Evolutionary conservation across 345 rosid genomes (phyloP).

Genomic region (Geranium rotundifolium): DNA sequence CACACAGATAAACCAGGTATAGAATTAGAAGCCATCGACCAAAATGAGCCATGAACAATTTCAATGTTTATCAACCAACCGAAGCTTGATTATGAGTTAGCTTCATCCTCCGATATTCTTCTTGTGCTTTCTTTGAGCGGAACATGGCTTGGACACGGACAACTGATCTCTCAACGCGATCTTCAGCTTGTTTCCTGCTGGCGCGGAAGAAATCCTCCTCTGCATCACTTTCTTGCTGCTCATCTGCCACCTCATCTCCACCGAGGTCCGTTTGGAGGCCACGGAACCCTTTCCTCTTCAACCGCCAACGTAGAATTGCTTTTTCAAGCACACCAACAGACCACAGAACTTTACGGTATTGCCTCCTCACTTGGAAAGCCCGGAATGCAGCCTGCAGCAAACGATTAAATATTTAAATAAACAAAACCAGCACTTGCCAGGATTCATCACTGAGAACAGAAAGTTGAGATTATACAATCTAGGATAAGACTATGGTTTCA

Average conservation of each 20-base stretch:
- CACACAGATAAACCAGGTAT: neutral
- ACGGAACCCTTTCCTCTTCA: slow-evolving; percentile 73
- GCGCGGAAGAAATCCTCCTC: slow-evolving; percentile 68
- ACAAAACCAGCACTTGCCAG: neutral
- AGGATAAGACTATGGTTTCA: neutral
- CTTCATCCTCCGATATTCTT: slow-evolving; percentile 83
- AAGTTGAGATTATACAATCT: neutral
- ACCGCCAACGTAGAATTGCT: slow-evolving; percentile 79
- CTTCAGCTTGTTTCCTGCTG: slow-evolving; percentile 82
- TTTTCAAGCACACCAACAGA: slow-evolving; percentile 94
- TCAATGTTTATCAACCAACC: slow-evolving; percentile 24
- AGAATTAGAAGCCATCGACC: neutral
- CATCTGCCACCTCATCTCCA: slow-evolving; percentile 9
- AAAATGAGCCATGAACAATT: neutral
- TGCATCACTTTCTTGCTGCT: slow-evolving; percentile 24
- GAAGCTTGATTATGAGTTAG: slow-evolving; percentile 44
- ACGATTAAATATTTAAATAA: slow-evolving; percentile 2
- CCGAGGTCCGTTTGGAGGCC: slow-evolving; percentile 46
- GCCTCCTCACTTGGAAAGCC: slow-evolving; percentile 71
- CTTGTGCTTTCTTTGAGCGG: slow-evolving; percentile 90
- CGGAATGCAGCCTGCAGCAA: slow-evolving; percentile 71
- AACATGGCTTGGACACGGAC: slow-evolving; percentile 82
- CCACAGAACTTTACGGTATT: slow-evolving; percentile 70
- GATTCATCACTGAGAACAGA: neutral
- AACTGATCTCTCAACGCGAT: slow-evolving; percentile 78